Evolutionary conservation across 352 stramenopile species (phyloP).

Genomic region (Phytophthora podocarpi): DNA sequence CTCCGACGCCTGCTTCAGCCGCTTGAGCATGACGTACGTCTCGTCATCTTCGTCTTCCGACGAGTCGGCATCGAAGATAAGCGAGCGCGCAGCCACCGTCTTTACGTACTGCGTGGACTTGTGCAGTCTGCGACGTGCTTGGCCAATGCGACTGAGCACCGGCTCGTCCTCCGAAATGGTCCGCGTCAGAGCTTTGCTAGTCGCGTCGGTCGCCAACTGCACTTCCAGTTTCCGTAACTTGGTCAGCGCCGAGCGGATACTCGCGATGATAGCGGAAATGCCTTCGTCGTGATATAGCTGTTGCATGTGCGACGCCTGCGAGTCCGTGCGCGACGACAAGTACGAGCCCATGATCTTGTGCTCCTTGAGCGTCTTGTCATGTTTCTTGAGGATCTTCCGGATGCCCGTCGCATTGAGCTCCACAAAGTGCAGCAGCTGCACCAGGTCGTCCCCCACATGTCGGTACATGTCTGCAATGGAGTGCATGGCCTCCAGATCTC

Average conservation of each 20-base stretch:
- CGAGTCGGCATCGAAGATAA: constrained; percentile 85
- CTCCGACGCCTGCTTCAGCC: constrained; percentile 51
- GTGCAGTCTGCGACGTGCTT: constrained; percentile 68
- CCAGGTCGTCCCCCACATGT: constrained; percentile 77
- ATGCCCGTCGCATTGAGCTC: constrained; percentile 89
- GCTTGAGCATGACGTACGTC: constrained; percentile 63
- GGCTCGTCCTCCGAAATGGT: constrained; percentile 81
- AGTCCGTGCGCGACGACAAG: constrained; percentile 79
- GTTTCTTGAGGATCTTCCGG: constrained; percentile 91
- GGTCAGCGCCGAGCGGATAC: constrained; percentile 68
- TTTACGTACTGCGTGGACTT: constrained; percentile 88
- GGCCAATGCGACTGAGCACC: constrained; percentile 70
- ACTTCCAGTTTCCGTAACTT: constrained; percentile 67
- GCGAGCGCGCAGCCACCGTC: constrained; percentile 75
- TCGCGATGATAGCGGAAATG: constrained; percentile 89
- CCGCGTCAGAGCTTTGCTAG: constrained; percentile 40
- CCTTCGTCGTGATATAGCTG: constrained; percentile 88
- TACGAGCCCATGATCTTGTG: constrained; percentile 89
- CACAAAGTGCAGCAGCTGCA: constrained; percentile 85
- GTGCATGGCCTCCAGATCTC: constrained; percentile 76
- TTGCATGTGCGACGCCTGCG: constrained; percentile 83
- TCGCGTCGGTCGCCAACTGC: constrained; percentile 29
- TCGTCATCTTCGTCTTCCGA: constrained; percentile 85
- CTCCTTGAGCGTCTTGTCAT: constrained; percentile 85
- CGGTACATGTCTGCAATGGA: constrained; percentile 66